These are phyloP conservation scores for Pythium scleroteichum DNA, from an alignment of 352 stramenopile species.

Conservation along the genomic window DNA sequence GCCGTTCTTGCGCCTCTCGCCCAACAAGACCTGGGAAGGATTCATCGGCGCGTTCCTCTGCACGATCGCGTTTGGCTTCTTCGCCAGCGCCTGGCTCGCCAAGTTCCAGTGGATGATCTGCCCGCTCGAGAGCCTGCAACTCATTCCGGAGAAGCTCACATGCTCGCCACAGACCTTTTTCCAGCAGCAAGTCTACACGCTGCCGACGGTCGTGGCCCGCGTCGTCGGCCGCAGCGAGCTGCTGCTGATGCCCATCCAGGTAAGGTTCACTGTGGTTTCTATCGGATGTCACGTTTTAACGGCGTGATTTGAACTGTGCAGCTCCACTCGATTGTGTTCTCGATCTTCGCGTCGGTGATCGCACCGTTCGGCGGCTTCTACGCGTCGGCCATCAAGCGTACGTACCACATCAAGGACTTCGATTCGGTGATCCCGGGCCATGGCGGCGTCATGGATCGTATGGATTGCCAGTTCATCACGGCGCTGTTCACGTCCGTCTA, in stretches of 20 bases:
- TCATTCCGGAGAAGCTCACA: constrained; percentile 69
- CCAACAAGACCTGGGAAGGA: constrained; percentile 99
- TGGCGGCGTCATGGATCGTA: constrained; percentile 96
- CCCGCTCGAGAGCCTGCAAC: constrained; percentile 80
- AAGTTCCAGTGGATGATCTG: constrained; percentile 95
- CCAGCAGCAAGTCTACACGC: constrained; percentile 50
- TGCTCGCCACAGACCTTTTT: constrained; percentile 72
- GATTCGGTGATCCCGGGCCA: constrained; percentile 98
- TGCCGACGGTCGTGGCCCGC: constrained; percentile 78
- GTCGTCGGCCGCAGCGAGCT: constrained; percentile 77
- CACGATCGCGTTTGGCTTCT: constrained; percentile 95
- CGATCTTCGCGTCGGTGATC: constrained; percentile 97
- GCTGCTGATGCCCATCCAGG: constrained; percentile 86
- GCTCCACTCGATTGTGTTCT: constrained; percentile 96
- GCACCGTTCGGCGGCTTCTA: constrained; percentile 99
- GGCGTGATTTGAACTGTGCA: constrained; percentile 44
- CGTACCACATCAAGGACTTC: constrained; percentile 99
- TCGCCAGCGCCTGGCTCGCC: constrained; percentile 89
- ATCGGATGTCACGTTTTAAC: constrained; percentile 29
- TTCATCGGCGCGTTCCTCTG: constrained; percentile 97
- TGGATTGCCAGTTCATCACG: constrained; percentile 98
- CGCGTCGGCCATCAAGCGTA: constrained; percentile 98
- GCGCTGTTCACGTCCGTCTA: constrained; percentile 95
- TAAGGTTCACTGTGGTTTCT: constrained; percentile 14
- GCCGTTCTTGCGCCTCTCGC: constrained; percentile 90